Percentiles rank a stretch among this genome's conserved stretches.
Evolutionary conservation across 352 stramenopile genomes (phyloP).

Genomic region (Phytophthora vignae): DNA sequence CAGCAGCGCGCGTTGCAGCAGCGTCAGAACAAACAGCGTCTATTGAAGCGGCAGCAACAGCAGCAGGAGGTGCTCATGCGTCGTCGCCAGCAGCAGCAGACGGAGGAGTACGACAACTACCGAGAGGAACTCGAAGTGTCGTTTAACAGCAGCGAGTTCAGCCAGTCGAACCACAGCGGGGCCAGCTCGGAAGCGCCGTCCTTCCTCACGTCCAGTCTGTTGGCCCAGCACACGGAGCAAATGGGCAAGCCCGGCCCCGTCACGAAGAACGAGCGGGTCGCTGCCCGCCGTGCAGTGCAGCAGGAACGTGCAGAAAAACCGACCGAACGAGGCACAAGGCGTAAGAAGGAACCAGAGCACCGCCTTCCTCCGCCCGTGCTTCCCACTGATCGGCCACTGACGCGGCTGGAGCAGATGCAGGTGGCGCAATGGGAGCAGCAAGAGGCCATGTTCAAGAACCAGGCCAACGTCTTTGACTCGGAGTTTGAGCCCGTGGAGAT

Average conservation of each 20-base stretch:
- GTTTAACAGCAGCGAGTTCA: constrained; percentile 42
- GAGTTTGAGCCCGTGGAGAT: constrained; percentile 27
- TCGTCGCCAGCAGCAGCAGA: constrained; percentile 24
- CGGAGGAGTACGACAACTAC: constrained; percentile 21
- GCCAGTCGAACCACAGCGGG: constrained; percentile 33
- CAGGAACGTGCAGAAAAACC: constrained; percentile 12
- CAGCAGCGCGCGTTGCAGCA: constrained; percentile 44
- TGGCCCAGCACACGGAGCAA: constrained; percentile 59
- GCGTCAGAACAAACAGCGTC: constrained; percentile 37
- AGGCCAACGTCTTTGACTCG: constrained; percentile 10
- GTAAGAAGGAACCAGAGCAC: constrained; percentile 7
- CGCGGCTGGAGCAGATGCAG: constrained; percentile 40
- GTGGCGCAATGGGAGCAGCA: constrained; percentile 37
- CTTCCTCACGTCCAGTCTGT: constrained; percentile 56
- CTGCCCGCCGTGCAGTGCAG: constrained; percentile 18
- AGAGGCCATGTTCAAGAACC: constrained; percentile 34
- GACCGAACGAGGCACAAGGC: constrained; percentile 4
- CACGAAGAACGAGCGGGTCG: constrained; percentile 31
- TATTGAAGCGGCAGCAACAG: constrained; percentile 38
- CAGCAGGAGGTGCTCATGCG: constrained; percentile 31
- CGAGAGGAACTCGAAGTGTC: constrained; percentile 18
- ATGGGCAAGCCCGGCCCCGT: constrained; percentile 53
- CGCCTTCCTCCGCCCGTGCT: constrained; percentile 2
- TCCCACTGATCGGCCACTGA: constrained; percentile 34
- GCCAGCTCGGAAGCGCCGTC: constrained; percentile 25